A percentile compares a stretch with the other conserved stretches of the same genome.
Conservation (phyloP, 495 filamentous ascomycete species). For the Trypethelium eluteriae region DNA sequence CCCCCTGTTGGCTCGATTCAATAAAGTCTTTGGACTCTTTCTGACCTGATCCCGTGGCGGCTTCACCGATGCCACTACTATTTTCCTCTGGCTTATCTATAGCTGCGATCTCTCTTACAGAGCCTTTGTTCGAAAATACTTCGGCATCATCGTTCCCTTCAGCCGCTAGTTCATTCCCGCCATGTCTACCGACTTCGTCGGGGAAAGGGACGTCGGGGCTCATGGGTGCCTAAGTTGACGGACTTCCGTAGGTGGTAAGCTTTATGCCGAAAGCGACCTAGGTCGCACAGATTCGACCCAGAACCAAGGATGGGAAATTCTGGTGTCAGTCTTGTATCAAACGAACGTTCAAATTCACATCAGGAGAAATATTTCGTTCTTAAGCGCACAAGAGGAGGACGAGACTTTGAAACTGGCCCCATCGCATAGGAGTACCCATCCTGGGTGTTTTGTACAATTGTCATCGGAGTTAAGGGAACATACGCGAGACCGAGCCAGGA, state of each 20-base stretch:
- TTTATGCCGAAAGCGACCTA: not conserved
- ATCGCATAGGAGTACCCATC: no score
- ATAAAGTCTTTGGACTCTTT: not conserved
- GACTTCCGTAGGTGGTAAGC: not conserved
- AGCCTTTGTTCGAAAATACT: not conserved
- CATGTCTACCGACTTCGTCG: not conserved
- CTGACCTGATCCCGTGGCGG: not conserved
- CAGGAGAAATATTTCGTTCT: no score
- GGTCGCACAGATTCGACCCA: no score
- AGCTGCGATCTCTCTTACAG: not conserved
- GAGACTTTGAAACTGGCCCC: no score
- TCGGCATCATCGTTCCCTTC: not conserved
- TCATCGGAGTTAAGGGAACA: no score
- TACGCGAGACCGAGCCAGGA: no score
- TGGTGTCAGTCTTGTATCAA: no score
- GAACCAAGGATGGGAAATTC: no score
- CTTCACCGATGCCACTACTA: not conserved
- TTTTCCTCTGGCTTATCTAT: not conserved
- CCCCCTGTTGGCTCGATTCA: no score
- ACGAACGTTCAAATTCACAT: no score
- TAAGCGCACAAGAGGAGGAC: no score
- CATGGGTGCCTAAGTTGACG: not conserved
- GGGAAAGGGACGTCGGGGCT: not conserved
- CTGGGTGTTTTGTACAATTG: no score
- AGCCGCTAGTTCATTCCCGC: not conserved